Base-by-base conservation (phyloP, 2,329 filamentous ascomycete species). In the Fusarium solani-melongenae region DNA sequence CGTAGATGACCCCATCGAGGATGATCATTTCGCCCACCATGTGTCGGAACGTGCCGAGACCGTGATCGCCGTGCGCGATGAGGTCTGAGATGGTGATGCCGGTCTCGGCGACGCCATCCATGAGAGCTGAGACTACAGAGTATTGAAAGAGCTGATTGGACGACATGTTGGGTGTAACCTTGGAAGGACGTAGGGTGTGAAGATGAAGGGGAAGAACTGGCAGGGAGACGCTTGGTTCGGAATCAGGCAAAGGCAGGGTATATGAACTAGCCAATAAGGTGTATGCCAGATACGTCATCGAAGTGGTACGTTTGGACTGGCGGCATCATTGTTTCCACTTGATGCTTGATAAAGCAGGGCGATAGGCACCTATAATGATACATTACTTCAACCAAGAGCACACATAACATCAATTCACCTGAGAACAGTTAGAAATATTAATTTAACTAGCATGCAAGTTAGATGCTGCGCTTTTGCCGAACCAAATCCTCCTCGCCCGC, bases 11-110 rank as follows among this genome's bases (percentile, higher is more conserved):
- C 1, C 68, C 73, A 31, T 74, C 71, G 0, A 76, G 53, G 20
- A 76, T 74, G 38, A 76, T 73, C 73, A 76, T 76, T 15, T 76
- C 73, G 1, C 73, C 73, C 4, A 60, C 62, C 73, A 76, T 76
- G 12, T 73, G 60, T 24, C 66, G 68, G 62, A 76, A 76, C 11
- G 73, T 76, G n/a, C 73, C 73, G 3, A 76, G 65, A 3, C 73
- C 73, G 4, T 74, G 70, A 9, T 72, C 49, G 8, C 73, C 73
- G 15, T 65, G 58, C 2, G 38, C n/a, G 24, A 73, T 44, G 0
- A 75, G 70, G 2, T 73, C 62, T 3, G 39, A 62, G 24, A 75
- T 49, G 6, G 64, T 41, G 5, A 75, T 62, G 11, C 73, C 73
- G 6, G 73, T 66, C 38, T 66, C 62, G 9, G 73, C 73, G 4